Evolutionary conservation across 1,284 basidiomycete species (phyloP).

Genomic region (Paramarasmius palmivorus): DNA sequence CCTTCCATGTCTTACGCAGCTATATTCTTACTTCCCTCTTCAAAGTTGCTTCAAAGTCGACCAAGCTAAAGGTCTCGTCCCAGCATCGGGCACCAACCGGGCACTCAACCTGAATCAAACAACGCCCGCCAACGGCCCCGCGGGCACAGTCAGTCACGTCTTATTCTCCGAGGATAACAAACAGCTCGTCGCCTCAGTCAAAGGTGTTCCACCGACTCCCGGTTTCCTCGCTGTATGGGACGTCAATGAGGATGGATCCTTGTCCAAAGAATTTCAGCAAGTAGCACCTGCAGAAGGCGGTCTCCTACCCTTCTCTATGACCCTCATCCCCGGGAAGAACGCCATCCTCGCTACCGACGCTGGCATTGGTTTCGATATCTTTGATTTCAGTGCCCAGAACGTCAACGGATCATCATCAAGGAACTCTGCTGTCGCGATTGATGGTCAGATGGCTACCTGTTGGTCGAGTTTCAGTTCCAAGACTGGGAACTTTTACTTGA

Average conservation of each 20-base stretch:
- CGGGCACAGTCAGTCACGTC: constrained; percentile 42
- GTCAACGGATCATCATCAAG: constrained; percentile 16
- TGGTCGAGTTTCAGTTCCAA: constrained; percentile 47
- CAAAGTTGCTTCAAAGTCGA: constrained; percentile 45
- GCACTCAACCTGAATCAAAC: constrained; percentile 45
- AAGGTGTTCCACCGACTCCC: constrained; percentile 43
- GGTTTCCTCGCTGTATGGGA: constrained; percentile 52
- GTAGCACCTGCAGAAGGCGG: constrained; percentile 37
- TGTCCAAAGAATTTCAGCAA: constrained; percentile 40
- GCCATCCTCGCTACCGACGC: constrained; percentile 49
- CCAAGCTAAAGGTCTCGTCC: constrained; percentile 36
- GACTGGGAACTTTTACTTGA: constrained; percentile 51
- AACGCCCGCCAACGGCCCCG: constrained; percentile 40
- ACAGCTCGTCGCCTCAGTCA: constrained; percentile 46
- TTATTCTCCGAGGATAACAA: constrained; percentile 44
- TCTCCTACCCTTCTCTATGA: constrained; percentile 48
- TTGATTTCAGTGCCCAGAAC: constrained; percentile 34
- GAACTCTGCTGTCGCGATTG: constrained; percentile 33
- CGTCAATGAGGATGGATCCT: constrained; percentile 37
- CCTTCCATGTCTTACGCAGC: neutral
- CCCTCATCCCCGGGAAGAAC: constrained; percentile 44
- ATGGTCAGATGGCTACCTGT: constrained; percentile 47
- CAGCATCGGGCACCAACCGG: constrained; percentile 39
- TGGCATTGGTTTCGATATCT: constrained; percentile 45
- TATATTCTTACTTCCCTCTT: constrained; percentile 3